Evolutionary conservation across 345 rosid species (phyloP).

Genomic region (Eucalyptus viminalis): DNA sequence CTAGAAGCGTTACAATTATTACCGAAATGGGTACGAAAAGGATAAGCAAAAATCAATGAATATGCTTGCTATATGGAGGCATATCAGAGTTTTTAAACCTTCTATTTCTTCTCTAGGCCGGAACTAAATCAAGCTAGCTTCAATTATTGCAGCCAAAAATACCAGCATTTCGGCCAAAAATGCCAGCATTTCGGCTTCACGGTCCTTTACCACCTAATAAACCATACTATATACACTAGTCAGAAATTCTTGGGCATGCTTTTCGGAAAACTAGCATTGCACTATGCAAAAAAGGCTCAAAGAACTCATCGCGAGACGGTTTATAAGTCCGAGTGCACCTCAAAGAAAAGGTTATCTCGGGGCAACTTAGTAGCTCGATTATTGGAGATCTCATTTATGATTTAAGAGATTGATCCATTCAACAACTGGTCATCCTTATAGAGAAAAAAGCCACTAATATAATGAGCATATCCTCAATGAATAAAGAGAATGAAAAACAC

Average conservation of each 20-base stretch:
- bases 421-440: neutral
- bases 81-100: neutral
- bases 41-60: neutral
- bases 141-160: neutral
- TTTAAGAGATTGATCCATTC: neutral
- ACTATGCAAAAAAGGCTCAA: neutral
- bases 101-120: neutral
- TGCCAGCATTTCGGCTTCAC: neutral
- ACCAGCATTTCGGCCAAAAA: neutral
- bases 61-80: neutral
- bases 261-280: neutral
- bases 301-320: neutral
- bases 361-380: neutral
- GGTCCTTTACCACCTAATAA: neutral
- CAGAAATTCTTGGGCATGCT: neutral
- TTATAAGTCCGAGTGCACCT: neutral
- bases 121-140: neutral
- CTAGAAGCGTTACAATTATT: neutral
- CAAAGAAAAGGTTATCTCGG: neutral
- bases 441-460: neutral
- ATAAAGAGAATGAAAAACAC: neutral
- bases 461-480: neutral
- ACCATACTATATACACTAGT: neutral
- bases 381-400: neutral
- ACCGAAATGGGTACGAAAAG: neutral